These are phyloP conservation scores for Alisma plantagoaquatica DNA, from an alignment of 106 monocot genomes.

Conservation along the genomic window DNA sequence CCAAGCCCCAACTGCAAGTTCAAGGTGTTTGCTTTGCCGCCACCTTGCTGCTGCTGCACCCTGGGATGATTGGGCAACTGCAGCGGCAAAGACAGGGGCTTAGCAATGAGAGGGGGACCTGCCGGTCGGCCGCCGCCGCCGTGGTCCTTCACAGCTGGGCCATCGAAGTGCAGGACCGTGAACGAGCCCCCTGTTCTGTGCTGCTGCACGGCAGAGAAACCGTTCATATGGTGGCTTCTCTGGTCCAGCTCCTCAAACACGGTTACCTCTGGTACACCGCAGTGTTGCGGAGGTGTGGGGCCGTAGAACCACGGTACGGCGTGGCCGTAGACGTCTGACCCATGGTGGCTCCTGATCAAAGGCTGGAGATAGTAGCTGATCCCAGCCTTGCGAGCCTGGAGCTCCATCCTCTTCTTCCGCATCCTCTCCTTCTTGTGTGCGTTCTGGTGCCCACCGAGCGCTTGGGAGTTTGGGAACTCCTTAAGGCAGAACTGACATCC, in stretches of 20 bases:
- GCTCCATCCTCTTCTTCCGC: conserved; percentile 53
- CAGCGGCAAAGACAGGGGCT: neutral
- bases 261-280: too few relatives aligned
- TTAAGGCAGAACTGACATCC: conserved; percentile 58
- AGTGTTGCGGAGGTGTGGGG: neutral
- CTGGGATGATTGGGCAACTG: neutral
- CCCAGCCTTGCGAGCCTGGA: conserved; percentile 32
- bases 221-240: too few relatives aligned
- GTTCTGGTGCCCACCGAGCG: conserved; percentile 76
- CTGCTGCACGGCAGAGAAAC: too few relatives aligned
- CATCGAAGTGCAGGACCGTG: neutral
- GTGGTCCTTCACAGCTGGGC: too few relatives aligned
- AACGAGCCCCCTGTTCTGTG: too few relatives aligned
- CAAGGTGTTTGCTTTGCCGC: neutral
- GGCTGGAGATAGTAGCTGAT: conserved; percentile 36
- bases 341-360: conserved; percentile 34
- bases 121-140: too few relatives aligned
- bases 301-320: conserved; percentile 5
- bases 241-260: too few relatives aligned
- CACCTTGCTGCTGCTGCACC: too few relatives aligned
- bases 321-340: too few relatives aligned
- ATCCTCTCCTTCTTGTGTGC: conserved; percentile 81
- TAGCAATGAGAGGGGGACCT: too few relatives aligned
- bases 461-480: conserved; percentile 64
- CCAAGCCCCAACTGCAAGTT: conserved; percentile 1